Percentiles rank a stretch among this genome's conserved stretches.
Conservation (phyloP, 441 rosid species). For the Mallotus repandus region DNA sequence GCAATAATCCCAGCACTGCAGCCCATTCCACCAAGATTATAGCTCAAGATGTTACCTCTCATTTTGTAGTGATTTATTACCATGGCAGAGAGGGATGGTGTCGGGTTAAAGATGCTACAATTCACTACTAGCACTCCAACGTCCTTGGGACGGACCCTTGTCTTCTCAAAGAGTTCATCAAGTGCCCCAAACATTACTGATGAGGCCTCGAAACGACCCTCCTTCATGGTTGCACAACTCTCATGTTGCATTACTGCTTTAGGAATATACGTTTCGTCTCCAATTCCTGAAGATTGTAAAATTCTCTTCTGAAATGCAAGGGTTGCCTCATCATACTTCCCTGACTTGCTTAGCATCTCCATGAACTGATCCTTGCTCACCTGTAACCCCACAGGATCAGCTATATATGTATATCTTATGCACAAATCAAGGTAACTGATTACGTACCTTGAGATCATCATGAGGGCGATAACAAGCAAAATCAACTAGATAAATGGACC, state of each 20-base stretch:
- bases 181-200: conserved; percentile 82
- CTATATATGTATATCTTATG: no score
- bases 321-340: conserved; percentile 61
- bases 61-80: conserved; percentile 87
- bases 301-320: conserved; percentile 63
- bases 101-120: conserved; percentile 89
- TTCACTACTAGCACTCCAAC: conserved; percentile 88
- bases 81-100: conserved; percentile 88
- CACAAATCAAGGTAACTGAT: no score
- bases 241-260: conserved; percentile 49
- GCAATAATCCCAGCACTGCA: conserved; percentile 89
- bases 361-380: conserved; percentile 68
- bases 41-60: conserved; percentile 89
- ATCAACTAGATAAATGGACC: conserved; percentile 77
- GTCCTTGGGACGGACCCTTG: conserved; percentile 74
- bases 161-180: conserved; percentile 81
- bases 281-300: conserved; percentile 71
- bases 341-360: conserved; percentile 49
- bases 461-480: conserved; percentile 76
- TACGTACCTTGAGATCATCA: conserved; percentile 74
- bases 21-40: conserved; percentile 94
- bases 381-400: conserved; percentile 26
- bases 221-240: conserved; percentile 77
- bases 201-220: conserved; percentile 78
- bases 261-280: conserved; percentile 79